Evolutionary conservation across 2,329 filamentous ascomycete genomes (phyloP), one percentile per base, ranked within the genome.

Genomic region (Elsinoe perseae): DNA sequence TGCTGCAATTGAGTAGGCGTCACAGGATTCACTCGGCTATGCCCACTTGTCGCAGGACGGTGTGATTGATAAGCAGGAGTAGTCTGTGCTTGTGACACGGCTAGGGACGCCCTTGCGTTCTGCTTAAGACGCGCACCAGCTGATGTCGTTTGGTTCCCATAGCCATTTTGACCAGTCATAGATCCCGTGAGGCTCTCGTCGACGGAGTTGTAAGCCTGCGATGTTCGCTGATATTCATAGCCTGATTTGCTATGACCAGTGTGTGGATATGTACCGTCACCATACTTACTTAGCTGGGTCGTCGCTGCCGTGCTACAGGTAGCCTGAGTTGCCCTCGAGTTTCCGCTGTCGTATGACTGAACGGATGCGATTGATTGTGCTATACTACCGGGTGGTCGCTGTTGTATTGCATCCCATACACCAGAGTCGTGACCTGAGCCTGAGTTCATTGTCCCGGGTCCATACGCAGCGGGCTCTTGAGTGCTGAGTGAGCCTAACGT

Each of bases 401-500:
- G 30, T 32, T 42, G 52, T 42, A 36, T 28, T 3, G 52, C 9
- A 21, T 54, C 52, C 34, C 52, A 52, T 21, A 30, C 30, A 9
- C 48, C 48, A 9, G 30, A 21, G 23, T 30, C 48, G 27, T 52
- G 38, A 18, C 44, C 44, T 50, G 23, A 16, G 27, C 27, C 27
- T 9, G 44, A 34, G 25, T 43, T 40, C 8, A 25, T 46, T 16
- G 21, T 18, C 6, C 10, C 30, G 3, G 53, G 48, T n/a, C 40
- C 25, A 14, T 56, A 56, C n/a, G 38, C 16, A 4, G 48, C 27
- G 6, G 53, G 53, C 27, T 59, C 50, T 28, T 59, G 57, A 1
- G 59, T 34, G 16, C 59, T 59, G 21, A 61, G 34, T 23, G 56
- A 25, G 34, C 59, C 59, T 34, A 61, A 21, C 2, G 59, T 59